A percentile compares a stretch with the other conserved stretches of the same genome.
Conservation (phyloP, 108 stramenopile genomes). For the Cyclotella sp. region DNA sequence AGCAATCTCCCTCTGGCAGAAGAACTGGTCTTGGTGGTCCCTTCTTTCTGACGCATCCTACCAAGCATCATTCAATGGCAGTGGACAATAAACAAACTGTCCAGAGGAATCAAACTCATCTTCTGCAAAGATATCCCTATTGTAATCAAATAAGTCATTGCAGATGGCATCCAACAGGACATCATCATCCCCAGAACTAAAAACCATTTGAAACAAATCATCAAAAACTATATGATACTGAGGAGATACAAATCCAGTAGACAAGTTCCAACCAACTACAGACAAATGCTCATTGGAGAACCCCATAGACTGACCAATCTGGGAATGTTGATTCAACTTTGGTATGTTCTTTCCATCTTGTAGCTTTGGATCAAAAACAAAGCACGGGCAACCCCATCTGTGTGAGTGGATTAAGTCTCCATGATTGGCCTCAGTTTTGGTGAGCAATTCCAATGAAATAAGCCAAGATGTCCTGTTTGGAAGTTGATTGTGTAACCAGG, state of each 20-base stretch:
- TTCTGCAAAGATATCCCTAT: background rate
- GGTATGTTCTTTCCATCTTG: slow-evolving; percentile 57
- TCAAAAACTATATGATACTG: slow-evolving; percentile 63
- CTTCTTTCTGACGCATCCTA: background rate
- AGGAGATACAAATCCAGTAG: slow-evolving; percentile 44
- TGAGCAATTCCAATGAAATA: slow-evolving; percentile 32
- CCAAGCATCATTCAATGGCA: background rate
- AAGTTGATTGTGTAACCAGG: slow-evolving; percentile 37
- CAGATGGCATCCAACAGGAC: background rate
- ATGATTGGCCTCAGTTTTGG: background rate
- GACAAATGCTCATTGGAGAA: slow-evolving; percentile 31
- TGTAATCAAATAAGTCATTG: background rate
- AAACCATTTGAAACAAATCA: slow-evolving; percentile 50
- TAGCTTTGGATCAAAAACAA: slow-evolving; percentile 41
- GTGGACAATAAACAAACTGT: background rate
- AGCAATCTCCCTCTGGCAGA: too few species aligned
- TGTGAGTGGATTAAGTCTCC: slow-evolving; percentile 11
- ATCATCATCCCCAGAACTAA: background rate
- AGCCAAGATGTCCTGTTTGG: slow-evolving; percentile 9
- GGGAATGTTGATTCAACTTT: slow-evolving; percentile 40
- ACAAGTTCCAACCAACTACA: slow-evolving; percentile 32
- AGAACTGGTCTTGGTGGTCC: background rate
- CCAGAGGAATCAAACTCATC: background rate
- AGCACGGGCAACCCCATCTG: slow-evolving; percentile 50
- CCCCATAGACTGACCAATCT: slow-evolving; percentile 44